Percentiles rank a stretch among this genome's conserved stretches.
Evolutionary conservation across 257 asterid genomes (phyloP).

Genomic region (Solanum tarijense): DNA sequence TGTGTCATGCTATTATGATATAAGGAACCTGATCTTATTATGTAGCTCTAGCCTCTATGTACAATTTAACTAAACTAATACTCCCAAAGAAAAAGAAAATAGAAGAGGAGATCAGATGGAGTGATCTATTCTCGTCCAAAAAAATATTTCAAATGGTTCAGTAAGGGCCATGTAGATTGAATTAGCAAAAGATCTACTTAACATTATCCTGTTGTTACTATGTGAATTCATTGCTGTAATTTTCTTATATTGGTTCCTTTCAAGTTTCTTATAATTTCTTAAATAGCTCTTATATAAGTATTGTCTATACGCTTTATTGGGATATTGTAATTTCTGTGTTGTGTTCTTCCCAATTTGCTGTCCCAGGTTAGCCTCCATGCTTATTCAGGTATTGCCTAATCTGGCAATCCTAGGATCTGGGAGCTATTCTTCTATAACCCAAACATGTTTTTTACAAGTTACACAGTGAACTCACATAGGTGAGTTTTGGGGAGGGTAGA

Average conservation of each 20-base stretch:
- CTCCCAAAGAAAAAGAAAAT: neutral
- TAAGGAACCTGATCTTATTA: neutral
- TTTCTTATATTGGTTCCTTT: neutral
- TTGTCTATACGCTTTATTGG: neutral
- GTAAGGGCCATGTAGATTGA: neutral
- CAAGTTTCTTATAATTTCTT: neutral
- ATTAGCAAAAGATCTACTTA: neutral
- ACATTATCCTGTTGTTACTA: neutral
- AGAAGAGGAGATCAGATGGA: neutral
- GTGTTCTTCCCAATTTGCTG: neutral
- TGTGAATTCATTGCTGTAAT: neutral
- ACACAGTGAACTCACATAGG: neutral
- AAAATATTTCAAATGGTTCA: neutral
- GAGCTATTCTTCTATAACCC: neutral
- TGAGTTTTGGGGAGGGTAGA: neutral
- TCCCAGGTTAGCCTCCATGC: neutral
- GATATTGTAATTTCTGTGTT: neutral
- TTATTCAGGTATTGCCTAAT: neutral
- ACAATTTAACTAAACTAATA: neutral
- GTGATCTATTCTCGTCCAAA: neutral
- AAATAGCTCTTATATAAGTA: neutral
- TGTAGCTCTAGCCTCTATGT: neutral
- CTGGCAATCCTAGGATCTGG: neutral
- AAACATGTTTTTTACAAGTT: neutral
- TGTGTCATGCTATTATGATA: neutral